Base-by-base conservation (phyloP, 1,139 yeast genomes). In the Kodamaea anthophila region DNA sequence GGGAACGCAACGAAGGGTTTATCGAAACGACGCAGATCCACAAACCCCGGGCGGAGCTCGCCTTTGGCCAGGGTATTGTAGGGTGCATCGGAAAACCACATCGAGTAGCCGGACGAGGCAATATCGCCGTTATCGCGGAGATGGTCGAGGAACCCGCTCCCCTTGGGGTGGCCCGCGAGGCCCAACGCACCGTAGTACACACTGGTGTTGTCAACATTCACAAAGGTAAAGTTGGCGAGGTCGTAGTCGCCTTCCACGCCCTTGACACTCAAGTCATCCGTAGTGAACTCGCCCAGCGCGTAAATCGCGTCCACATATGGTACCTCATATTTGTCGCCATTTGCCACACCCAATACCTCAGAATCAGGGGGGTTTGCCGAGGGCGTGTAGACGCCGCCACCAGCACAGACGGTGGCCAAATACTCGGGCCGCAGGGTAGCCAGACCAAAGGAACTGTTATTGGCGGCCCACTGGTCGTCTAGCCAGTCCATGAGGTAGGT, bases 31-130 rank as follows among this genome's bases (percentile, higher is more conserved):
- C 58, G 53, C 6, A 61, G 53, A 42, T 77, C 73, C 6, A 80
- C 72, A 3, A 70, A 74, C 9, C 88, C 88, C 2, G 79, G 60
- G n/a, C 78, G 47, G 12, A 81, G 46, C 29, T 55, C 55, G 8
- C 75, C 76, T 13, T 47, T 24, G 23, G 49, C 40, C 18, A 34
- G 29, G 19, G 38, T 31, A 29, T 37, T 21, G 28, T 29, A 15
- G 3, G 42, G 23, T 23, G 32, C 38, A 26, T 42, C 37, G 29
- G 56, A 57, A 28, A 76, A 55, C 58, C 70, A 73, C 18, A 77
- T 46, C 0, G 87, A 78, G 49, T 75, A 81, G 1, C 82, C 68
- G 3, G 69, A 52, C 1, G 74, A 49, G 16, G 53, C 44, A 24
- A 77, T 70, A 11, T 60, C 14, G 1, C 59, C 61, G 2, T 48